These are phyloP conservation scores for Toxoplasma gondii DNA, from an alignment of 169 alveolate genomes.

Conservation along the genomic window DNA sequence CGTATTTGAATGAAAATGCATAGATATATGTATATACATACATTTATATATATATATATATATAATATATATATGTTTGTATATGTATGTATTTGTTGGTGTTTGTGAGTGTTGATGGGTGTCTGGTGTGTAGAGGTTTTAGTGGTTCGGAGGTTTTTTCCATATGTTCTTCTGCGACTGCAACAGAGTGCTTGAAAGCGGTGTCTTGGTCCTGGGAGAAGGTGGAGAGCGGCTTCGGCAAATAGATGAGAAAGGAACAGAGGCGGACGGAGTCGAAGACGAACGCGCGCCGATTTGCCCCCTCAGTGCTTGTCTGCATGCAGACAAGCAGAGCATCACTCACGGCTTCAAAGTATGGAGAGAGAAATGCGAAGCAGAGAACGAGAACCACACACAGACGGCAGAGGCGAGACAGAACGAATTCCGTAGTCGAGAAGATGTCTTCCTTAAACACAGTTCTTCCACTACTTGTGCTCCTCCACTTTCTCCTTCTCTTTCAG, in stretches of 20 bases:
- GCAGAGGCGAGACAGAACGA: too few species aligned
- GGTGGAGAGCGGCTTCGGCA: neutral
- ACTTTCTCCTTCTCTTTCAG: neutral
- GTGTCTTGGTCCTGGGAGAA: neutral
- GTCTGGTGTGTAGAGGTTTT: too few species aligned
- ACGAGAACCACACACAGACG: neutral
- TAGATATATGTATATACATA: too few species aligned
- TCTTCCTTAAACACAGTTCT: neutral
- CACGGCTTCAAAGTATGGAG: constrained; percentile 58
- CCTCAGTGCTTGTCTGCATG: constrained; percentile 48
- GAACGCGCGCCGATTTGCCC: neutral
- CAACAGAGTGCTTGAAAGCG: neutral
- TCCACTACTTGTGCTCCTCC: neutral
- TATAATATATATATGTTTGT: too few species aligned
- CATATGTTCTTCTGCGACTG: neutral
- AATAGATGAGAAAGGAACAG: neutral
- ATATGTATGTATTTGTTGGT: too few species aligned
- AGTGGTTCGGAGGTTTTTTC: neutral
- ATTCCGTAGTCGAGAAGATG: too few species aligned
- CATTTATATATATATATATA: too few species aligned
- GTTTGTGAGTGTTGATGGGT: too few species aligned
- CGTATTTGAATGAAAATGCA: too few species aligned
- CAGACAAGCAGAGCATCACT: constrained; percentile 43
- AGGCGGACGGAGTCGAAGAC: neutral
- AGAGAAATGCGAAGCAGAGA: neutral